A percentile compares a stretch with the other conserved stretches of the same genome.
Conservation (phyloP, 2,329 filamentous ascomycete species). For the Beauveria australis region DNA sequence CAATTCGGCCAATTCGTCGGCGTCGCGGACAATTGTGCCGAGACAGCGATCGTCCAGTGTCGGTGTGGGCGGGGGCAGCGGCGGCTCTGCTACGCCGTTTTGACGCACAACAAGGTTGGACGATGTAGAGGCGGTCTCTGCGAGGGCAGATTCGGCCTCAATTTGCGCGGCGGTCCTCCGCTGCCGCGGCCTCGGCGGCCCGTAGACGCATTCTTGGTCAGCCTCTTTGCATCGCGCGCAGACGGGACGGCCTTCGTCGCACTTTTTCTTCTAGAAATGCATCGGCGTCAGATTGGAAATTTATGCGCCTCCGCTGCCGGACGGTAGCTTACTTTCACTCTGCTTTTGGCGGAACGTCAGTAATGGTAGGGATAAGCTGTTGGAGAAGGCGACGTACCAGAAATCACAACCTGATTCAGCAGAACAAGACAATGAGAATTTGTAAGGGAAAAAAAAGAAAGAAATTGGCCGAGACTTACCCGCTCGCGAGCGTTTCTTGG, state of each 20-base stretch:
- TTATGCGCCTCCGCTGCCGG: too few relatives aligned
- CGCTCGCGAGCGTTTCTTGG: conserved; percentile 45
- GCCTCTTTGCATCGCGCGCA: conserved; percentile 44
- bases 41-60: neutral
- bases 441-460: neutral
- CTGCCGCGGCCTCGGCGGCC: conserved; percentile 33
- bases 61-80: too few relatives aligned
- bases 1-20: too few relatives aligned
- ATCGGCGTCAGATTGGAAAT: neutral
- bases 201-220: conserved; percentile 41
- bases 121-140: conserved; percentile 12
- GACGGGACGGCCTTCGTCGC: conserved; percentile 42
- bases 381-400: conserved; percentile 32
- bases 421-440: neutral
- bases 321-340: conserved; percentile 41
- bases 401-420: conserved; percentile 38
- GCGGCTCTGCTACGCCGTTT: neutral
- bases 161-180: conserved; percentile 21
- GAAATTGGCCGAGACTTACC: conserved; percentile 31
- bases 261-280: conserved; percentile 46
- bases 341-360: conserved; percentile 27
- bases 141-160: neutral
- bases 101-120: conserved; percentile 8
- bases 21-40: neutral
- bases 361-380: neutral